Conservation (phyloP, 352 stramenopile genomes). For the Globisporangium middletonii region DNA sequence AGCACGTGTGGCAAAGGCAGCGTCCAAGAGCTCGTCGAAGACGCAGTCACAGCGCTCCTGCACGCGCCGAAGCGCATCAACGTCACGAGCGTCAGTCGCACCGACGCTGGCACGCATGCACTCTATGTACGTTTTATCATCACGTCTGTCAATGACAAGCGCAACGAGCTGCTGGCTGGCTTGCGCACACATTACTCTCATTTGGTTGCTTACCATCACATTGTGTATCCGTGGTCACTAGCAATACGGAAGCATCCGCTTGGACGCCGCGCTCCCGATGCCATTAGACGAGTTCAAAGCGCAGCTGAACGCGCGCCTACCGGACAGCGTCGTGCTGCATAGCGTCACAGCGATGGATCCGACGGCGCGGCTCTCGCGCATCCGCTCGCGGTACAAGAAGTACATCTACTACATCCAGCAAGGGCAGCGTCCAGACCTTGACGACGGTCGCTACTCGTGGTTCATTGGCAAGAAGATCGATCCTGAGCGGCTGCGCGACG, state of each 20-base stretch:
- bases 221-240: conserved; percentile 13
- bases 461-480: conserved; percentile 70
- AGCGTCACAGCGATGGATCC: conserved; percentile 26
- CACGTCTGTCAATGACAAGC: not conserved
- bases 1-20: conserved; percentile 50
- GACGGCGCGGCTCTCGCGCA: conserved; percentile 36
- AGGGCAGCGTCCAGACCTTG: conserved; percentile 57
- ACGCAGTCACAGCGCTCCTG: conserved; percentile 51
- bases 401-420: conserved; percentile 90
- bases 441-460: conserved; percentile 75
- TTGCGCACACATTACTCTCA: conserved; percentile 1
- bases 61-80: conserved; percentile 48
- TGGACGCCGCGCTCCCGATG: conserved; percentile 34
- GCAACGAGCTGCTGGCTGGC: not conserved
- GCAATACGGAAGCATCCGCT: conserved; percentile 82
- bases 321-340: conserved; percentile 43
- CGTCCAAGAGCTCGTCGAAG: conserved; percentile 76
- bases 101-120: conserved; percentile 76
- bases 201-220: not conserved
- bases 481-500: conserved; percentile 52
- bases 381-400: conserved; percentile 82
- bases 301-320: conserved; percentile 50
- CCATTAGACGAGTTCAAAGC: conserved; percentile 35
- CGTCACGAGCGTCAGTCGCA: conserved; percentile 80
- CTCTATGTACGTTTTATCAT: conserved; percentile 51